A percentile compares a stretch with the other conserved stretches of the same genome.
Evolutionary conservation across 1,284 basidiomycete species (phyloP).

Genomic region (Apiotrichum siamense): DNA sequence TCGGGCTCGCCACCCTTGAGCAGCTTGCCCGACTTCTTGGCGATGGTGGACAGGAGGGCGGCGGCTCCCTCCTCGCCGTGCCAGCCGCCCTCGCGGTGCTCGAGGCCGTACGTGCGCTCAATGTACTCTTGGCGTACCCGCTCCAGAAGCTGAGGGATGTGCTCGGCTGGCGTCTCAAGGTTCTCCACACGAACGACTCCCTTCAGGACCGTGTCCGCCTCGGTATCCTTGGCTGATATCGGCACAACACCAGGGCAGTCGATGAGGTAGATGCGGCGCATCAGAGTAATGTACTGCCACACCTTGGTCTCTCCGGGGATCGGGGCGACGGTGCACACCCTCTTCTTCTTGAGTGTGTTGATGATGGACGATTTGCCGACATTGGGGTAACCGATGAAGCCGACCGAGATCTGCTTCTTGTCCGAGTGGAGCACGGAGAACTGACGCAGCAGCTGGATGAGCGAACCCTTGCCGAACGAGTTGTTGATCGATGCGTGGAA

Average conservation of each 20-base stretch:
- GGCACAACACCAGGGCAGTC: conserved; percentile 99
- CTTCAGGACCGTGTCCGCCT: conserved; percentile 91
- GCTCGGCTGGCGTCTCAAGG: conserved; percentile 85
- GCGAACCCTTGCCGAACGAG: conserved; percentile 95
- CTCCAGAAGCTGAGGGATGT: conserved; percentile 79
- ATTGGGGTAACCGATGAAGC: conserved; percentile 97
- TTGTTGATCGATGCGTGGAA: conserved; percentile 99
- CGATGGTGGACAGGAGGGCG: conserved; percentile 75
- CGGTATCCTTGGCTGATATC: conserved; percentile 79
- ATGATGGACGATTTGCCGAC: conserved; percentile 97
- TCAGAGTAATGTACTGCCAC: conserved; percentile 99
- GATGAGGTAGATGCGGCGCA: conserved; percentile 94
- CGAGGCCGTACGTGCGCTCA: conserved; percentile 77
- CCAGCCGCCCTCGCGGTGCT: conserved; percentile 54
- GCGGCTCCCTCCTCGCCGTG: conserved; percentile 55
- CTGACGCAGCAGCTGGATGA: conserved; percentile 94
- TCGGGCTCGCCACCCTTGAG: conserved; percentile 94
- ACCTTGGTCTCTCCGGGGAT: conserved; percentile 99
- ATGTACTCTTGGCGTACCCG: conserved; percentile 92
- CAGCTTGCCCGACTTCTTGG: conserved; percentile 83
- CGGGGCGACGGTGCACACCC: conserved; percentile 95
- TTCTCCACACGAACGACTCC: conserved; percentile 97
- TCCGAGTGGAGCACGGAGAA: conserved; percentile 96
- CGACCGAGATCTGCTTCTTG: conserved; percentile 99
- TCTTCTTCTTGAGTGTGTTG: conserved; percentile 97